phyloP scores from a whole-genome alignment of 305 asterid genomes.

The Rubia balearica region DNA sequence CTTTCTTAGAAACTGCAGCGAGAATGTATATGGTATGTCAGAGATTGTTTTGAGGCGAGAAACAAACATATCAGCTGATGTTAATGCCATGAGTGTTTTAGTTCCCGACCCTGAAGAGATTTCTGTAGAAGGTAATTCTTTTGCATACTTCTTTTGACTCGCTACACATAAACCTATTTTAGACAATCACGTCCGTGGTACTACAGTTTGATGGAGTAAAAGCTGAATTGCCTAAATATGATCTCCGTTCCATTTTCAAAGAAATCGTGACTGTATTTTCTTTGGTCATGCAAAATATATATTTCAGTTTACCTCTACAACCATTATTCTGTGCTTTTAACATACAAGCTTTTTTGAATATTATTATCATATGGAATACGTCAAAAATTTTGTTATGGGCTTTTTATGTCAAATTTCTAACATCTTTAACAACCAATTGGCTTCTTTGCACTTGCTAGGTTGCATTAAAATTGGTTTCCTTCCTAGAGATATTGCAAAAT shows the following conservation, averaged over 20 bases:
- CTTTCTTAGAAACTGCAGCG: constrained; percentile 52
- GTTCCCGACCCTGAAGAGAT: constrained; percentile 55
- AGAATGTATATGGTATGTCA: constrained; percentile 56
- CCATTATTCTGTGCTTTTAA: constrained; percentile 3
- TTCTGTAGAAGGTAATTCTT: constrained; percentile 45
- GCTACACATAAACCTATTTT: background rate
- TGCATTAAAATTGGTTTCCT: constrained; percentile 76
- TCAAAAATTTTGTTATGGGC: background rate
- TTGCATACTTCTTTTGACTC: background rate
- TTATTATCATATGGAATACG: background rate
- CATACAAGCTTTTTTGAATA: background rate
- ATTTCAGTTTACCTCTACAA: background rate
- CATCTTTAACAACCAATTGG: constrained; percentile 5
- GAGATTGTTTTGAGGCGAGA: constrained; percentile 74
- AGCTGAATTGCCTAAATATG: background rate
- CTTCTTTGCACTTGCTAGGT: constrained; percentile 31
- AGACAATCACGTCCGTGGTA: background rate
- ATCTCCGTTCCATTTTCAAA: background rate
- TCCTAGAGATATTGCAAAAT: constrained; percentile 64
- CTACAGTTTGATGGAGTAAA: background rate
- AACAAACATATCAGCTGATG: constrained; percentile 58
- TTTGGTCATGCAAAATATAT: background rate
- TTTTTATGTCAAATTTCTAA: background rate
- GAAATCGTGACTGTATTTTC: background rate
- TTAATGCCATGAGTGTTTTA: constrained; percentile 73